Evolutionary conservation across 73 alveolate species (phyloP).

Genomic region (Paramecium biaurelia): DNA sequence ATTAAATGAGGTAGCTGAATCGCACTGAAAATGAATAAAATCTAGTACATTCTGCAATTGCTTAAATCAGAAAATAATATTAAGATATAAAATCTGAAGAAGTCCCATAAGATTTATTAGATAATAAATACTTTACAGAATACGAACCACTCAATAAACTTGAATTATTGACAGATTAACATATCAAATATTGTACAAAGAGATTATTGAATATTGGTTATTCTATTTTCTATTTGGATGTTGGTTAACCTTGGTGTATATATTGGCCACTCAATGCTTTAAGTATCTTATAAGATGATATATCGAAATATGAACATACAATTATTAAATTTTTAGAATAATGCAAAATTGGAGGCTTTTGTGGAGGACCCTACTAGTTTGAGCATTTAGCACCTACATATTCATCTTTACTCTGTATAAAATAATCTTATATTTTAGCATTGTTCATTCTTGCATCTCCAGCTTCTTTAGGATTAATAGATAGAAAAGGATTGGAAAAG

Average conservation of each 20-base stretch:
- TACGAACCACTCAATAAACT: background rate
- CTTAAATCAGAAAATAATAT: background rate
- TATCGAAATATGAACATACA: background rate
- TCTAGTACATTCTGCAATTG: background rate
- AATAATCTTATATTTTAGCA: background rate
- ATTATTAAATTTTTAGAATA: background rate
- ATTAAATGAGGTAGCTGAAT: background rate
- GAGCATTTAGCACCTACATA: background rate
- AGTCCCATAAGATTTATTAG: background rate
- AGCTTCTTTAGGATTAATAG: constrained; percentile 64
- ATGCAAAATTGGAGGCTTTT: background rate
- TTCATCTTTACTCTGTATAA: background rate
- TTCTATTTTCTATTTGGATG: background rate
- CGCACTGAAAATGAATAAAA: background rate
- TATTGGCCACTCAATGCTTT: background rate
- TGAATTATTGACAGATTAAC: background rate
- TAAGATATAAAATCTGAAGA: background rate
- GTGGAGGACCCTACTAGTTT: background rate
- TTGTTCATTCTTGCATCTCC: background rate
- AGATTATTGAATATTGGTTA: background rate
- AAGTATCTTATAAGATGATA: background rate
- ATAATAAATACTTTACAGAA: background rate
- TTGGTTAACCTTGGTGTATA: background rate
- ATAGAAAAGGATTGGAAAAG: constrained; percentile 81
- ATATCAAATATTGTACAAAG: background rate